phyloP scores from a whole-genome alignment of 2,329 filamentous ascomycete genomes.

The Ophidiomyces ophidiicola region DNA sequence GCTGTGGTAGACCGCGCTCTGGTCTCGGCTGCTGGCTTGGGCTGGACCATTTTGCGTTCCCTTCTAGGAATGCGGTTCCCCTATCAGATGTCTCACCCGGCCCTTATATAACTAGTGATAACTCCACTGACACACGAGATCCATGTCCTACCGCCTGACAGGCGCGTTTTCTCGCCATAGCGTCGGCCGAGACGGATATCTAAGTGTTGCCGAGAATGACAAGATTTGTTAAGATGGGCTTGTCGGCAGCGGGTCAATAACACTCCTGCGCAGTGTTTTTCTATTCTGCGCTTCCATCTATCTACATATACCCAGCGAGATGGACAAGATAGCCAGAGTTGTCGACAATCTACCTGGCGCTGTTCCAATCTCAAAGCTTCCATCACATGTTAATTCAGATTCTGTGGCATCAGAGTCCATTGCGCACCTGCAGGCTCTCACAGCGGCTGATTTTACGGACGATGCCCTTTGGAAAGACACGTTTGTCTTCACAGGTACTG shows the following conservation, averaged over 20 bases:
- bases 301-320: neutral
- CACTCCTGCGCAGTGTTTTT: too few relatives aligned
- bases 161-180: neutral
- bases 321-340: slow-evolving; percentile 1
- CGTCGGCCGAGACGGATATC: slow-evolving; percentile 4
- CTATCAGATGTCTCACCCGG: neutral
- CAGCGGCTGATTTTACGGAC: slow-evolving; percentile 10
- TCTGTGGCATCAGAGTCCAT: slow-evolving; percentile 8
- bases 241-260: too few relatives aligned
- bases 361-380: slow-evolving; percentile 15
- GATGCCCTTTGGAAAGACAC: slow-evolving; percentile 21
- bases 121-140: too few relatives aligned
- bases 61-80: neutral
- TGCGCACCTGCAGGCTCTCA: slow-evolving; percentile 8
- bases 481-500: slow-evolving; percentile 20
- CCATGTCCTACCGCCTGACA: too few relatives aligned
- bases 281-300: neutral
- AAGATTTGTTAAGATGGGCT: neutral
- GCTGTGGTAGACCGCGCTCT: neutral
- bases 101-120: neutral
- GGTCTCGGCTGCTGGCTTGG: too few relatives aligned
- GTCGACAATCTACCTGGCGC: slow-evolving; percentile 17
- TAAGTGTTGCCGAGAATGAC: too few relatives aligned
- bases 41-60: too few relatives aligned
- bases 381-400: slow-evolving; percentile 13